Evolutionary conservation across 805 yeast genomes (phyloP).

Genomic region (Kazachstania bromeliacearum): DNA sequence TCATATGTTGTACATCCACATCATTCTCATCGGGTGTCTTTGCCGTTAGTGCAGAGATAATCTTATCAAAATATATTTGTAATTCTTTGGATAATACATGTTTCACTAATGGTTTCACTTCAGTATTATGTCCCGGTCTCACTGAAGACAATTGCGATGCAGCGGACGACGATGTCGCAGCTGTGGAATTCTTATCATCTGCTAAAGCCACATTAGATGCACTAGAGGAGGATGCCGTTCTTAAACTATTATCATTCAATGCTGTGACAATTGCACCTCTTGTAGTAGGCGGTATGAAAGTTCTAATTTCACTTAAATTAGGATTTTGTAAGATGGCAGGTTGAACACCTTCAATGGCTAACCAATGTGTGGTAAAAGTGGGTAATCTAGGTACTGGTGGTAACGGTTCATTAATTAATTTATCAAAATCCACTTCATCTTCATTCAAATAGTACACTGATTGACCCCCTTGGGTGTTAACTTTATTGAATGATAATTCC

Average conservation of each 20-base stretch:
- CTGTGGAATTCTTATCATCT: conserved; percentile 14
- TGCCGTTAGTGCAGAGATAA: conserved; percentile 64
- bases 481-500: conserved; percentile 80
- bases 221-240: conserved; percentile 15
- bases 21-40: conserved; percentile 35
- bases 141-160: conserved; percentile 25
- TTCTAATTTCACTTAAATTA: conserved; percentile 57
- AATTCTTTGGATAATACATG: conserved; percentile 92
- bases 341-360: conserved; percentile 97
- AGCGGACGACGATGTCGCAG: background rate
- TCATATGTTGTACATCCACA: conserved; percentile 35
- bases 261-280: conserved; percentile 76
- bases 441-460: conserved; percentile 89
- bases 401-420: conserved; percentile 81
- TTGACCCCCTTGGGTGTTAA: conserved; percentile 84
- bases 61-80: conserved; percentile 86
- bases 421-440: conserved; percentile 87
- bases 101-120: conserved; percentile 82
- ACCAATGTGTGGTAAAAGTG: conserved; percentile 92
- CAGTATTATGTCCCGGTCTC: conserved; percentile 37
- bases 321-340: conserved; percentile 98
- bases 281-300: conserved; percentile 58
- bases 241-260: conserved; percentile 40
- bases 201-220: conserved; percentile 8
- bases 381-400: conserved; percentile 93